Evolutionary conservation across 345 rosid species (phyloP).

Genomic region (Ricinus communis): DNA sequence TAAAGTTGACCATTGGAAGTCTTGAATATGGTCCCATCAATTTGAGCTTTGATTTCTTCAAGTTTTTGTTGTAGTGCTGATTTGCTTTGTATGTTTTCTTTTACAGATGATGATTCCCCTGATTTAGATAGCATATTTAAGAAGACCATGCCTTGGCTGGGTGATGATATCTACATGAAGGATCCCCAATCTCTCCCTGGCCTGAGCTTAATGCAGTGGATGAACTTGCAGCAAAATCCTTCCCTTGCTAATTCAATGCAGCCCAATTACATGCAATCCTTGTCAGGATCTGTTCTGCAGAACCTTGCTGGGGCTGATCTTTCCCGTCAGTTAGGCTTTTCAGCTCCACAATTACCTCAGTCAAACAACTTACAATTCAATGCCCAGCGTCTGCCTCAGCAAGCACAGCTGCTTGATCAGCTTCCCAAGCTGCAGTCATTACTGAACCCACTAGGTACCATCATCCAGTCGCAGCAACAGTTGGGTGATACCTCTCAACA

Average conservation of each 20-base stretch:
- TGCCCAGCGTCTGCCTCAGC: constrained; percentile 47
- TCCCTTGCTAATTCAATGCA: constrained; percentile 47
- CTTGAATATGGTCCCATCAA: too few relatives aligned
- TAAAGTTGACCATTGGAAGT: too few relatives aligned
- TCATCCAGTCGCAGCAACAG: constrained; percentile 41
- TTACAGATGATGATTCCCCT: constrained; percentile 66
- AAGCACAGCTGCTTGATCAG: constrained; percentile 51
- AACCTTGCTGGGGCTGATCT: constrained; percentile 46
- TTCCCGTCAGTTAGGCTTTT: constrained; percentile 51
- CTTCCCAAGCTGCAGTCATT: constrained; percentile 42
- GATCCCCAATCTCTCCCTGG: constrained; percentile 68
- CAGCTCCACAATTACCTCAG: constrained; percentile 43
- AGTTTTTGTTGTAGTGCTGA: constrained; percentile 12
- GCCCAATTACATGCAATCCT: constrained; percentile 45
- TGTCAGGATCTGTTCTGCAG: constrained; percentile 47
- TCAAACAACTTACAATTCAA: constrained; percentile 42
- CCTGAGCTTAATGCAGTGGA: constrained; percentile 84
- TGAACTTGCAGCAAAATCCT: constrained; percentile 84
- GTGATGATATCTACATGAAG: constrained; percentile 68
- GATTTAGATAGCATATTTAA: constrained; percentile 75
- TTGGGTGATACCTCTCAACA: constrained; percentile 48
- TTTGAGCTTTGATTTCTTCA: not conserved
- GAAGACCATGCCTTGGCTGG: constrained; percentile 90
- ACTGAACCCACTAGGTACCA: constrained; percentile 32
- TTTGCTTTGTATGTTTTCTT: constrained; percentile 11